Conservation (phyloP, 2,329 filamentous ascomycete genomes). For the Ophiostoma pallidulum region DNA sequence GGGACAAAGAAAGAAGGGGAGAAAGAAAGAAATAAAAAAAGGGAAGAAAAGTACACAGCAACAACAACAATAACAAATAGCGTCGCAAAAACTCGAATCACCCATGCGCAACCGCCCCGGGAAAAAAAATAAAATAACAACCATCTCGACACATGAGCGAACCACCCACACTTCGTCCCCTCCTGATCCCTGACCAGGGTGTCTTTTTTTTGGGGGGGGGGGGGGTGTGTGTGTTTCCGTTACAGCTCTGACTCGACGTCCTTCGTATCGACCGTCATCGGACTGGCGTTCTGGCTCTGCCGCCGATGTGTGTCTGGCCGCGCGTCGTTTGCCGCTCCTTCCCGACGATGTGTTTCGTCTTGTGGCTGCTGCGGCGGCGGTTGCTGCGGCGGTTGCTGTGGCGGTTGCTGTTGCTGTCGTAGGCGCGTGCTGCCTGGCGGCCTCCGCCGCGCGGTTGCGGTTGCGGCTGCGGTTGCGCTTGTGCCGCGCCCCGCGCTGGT, state of each 20-base stretch:
- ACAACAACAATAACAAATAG: no score
- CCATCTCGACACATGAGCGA: neutral
- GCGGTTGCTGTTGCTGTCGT: slow-evolving; percentile 25
- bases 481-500: slow-evolving; percentile 38
- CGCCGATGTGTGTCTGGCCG: slow-evolving; percentile 27
- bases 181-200: no score
- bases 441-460: slow-evolving; percentile 33
- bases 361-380: slow-evolving; percentile 44
- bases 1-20: neutral
- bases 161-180: no score
- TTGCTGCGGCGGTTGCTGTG: slow-evolving; percentile 21
- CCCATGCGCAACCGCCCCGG: no score
- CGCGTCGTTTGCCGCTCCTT: slow-evolving; percentile 22
- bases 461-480: slow-evolving; percentile 40
- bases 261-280: slow-evolving; percentile 47
- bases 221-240: no score
- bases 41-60: no score
- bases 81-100: no score
- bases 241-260: slow-evolving; percentile 48
- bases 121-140: neutral
- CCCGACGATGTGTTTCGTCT: slow-evolving; percentile 29
- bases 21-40: neutral
- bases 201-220: no score
- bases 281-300: slow-evolving; percentile 44
- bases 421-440: slow-evolving; percentile 33